These are phyloP conservation scores for Penicillium canariense DNA, from an alignment of 495 filamentous ascomycete genomes.

Conservation along the genomic window DNA sequence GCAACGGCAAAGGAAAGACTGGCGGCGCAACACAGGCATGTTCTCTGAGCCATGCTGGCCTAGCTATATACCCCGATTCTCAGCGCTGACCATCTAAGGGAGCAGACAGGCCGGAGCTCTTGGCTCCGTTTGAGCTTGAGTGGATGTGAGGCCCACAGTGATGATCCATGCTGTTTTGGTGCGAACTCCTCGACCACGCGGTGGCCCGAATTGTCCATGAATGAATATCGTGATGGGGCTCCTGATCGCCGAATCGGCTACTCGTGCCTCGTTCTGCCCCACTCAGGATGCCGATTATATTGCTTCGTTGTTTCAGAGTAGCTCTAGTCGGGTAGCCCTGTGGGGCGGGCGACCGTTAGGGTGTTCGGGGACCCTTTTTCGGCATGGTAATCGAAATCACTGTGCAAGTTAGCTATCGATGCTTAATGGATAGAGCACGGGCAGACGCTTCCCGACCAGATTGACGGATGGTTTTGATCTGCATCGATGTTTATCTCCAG, in stretches of 20 bases:
- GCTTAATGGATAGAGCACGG: too few relatives aligned
- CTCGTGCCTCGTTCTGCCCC: constrained; percentile 7
- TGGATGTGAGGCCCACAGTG: constrained; percentile 4
- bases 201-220: constrained; percentile 6
- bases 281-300: background rate
- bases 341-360: too few relatives aligned
- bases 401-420: too few relatives aligned
- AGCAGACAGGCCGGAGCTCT: background rate
- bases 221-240: constrained; percentile 7
- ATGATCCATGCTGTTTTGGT: constrained; percentile 14
- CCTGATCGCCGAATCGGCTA: constrained; percentile 8
- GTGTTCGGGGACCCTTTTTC: too few relatives aligned
- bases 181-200: background rate
- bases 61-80: constrained; percentile 3
- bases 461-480: too few relatives aligned
- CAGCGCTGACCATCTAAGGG: too few relatives aligned
- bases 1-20: constrained; percentile 10
- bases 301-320: constrained; percentile 9
- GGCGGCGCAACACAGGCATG: background rate
- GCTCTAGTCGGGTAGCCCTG: too few relatives aligned
- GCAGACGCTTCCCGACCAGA: too few relatives aligned
- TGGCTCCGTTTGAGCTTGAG: constrained; percentile 19
- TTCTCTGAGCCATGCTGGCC: background rate
- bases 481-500: too few relatives aligned
- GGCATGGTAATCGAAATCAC: too few relatives aligned